Conservation (phyloP, 2,329 filamentous ascomycete genomes). For the Fusarium anthophilum region DNA sequence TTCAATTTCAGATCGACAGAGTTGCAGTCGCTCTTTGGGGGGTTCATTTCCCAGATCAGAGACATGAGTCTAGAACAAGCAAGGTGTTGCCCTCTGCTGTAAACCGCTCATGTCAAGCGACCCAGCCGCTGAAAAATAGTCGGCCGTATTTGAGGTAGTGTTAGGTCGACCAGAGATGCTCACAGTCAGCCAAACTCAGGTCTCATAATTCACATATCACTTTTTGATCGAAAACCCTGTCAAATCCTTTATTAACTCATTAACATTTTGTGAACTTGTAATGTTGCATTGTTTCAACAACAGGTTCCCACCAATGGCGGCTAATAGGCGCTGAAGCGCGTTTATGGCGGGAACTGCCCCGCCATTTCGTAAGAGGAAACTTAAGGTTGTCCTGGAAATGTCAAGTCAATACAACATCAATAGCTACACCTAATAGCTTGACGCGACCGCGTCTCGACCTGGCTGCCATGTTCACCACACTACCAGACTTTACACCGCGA, state of each 20-base stretch:
- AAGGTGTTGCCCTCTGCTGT: slow-evolving; percentile 6
- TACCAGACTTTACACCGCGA: slow-evolving; percentile 74
- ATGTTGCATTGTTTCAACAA: slow-evolving; percentile 17
- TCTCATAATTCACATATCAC: slow-evolving; percentile 3
- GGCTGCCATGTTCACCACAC: slow-evolving; percentile 65
- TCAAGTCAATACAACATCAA: slow-evolving; percentile 27
- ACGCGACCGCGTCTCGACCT: slow-evolving; percentile 26
- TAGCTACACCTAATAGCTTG: slow-evolving; percentile 17
- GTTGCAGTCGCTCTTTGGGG: slow-evolving; percentile 16
- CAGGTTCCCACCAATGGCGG: slow-evolving; percentile 26
- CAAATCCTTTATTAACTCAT: neutral
- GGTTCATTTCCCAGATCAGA: slow-evolving; percentile 28
- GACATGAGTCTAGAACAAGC: slow-evolving; percentile 29
- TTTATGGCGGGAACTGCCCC: slow-evolving; percentile 32
- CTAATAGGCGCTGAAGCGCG: slow-evolving; percentile 39
- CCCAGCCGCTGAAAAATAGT: slow-evolving; percentile 28
- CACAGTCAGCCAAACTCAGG: neutral
- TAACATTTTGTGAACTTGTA: neutral
- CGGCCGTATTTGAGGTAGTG: neutral
- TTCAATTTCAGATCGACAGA: slow-evolving; percentile 20
- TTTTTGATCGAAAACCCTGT: neutral
- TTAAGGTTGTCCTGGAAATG: slow-evolving; percentile 16
- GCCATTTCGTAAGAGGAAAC: slow-evolving; percentile 13
- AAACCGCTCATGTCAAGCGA: slow-evolving; percentile 29
- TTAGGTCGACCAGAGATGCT: neutral